Evolutionary conservation across 345 rosid genomes (phyloP).

Genomic region (Garcia nutans): DNA sequence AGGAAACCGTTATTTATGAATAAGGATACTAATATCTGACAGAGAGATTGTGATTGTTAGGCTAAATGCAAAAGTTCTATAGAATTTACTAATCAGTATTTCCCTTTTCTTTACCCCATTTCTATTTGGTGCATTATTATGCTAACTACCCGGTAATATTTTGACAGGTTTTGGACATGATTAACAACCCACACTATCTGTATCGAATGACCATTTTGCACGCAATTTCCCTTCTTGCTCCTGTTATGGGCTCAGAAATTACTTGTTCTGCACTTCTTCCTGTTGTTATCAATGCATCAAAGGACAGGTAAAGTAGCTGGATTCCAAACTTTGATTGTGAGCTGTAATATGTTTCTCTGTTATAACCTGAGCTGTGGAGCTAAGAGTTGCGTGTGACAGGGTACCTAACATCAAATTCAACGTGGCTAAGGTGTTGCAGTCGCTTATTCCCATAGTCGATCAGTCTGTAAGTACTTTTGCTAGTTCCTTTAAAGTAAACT

Average conservation of each 20-base stretch:
- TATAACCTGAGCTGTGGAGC: background rate
- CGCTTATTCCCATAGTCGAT: slow-evolving; percentile 81
- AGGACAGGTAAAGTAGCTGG: slow-evolving; percentile 65
- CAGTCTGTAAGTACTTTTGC: slow-evolving; percentile 57
- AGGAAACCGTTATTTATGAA: no score
- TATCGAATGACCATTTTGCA: slow-evolving; percentile 86
- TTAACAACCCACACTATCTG: slow-evolving; percentile 70
- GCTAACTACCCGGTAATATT: slow-evolving; percentile 3
- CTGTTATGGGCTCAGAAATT: slow-evolving; percentile 87
- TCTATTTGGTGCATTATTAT: background rate
- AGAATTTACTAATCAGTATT: background rate
- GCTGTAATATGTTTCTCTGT: background rate
- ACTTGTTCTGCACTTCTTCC: slow-evolving; percentile 84
- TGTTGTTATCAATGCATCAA: slow-evolving; percentile 63
- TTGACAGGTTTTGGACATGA: slow-evolving; percentile 75
- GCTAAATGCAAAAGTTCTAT: background rate
- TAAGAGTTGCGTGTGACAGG: slow-evolving; percentile 40
- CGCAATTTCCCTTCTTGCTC: slow-evolving; percentile 78
- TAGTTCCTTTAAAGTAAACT: background rate
- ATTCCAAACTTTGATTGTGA: background rate
- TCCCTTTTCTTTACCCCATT: background rate
- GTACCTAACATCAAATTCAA: slow-evolving; percentile 95
- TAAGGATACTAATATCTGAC: background rate
- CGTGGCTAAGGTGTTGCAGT: slow-evolving; percentile 91
- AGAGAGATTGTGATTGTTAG: background rate